Evolutionary conservation across 2,329 filamentous ascomycete species (phyloP).

Genomic region (Myotisia sp.): DNA sequence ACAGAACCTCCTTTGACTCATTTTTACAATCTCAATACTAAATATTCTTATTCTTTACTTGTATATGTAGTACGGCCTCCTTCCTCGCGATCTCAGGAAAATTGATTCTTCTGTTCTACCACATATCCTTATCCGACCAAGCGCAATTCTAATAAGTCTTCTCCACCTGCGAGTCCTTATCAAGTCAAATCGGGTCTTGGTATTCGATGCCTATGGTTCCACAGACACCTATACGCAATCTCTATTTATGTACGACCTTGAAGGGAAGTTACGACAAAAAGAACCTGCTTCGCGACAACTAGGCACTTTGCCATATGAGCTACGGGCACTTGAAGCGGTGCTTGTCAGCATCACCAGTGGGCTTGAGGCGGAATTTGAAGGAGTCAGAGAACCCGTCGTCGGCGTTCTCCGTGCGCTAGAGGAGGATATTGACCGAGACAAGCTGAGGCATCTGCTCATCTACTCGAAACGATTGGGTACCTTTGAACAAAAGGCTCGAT

Average conservation of each 20-base stretch:
- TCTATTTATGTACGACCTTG: conserved; percentile 93
- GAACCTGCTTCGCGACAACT: conserved; percentile 35
- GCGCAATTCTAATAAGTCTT: conserved; percentile 85
- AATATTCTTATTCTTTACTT: conserved; percentile 1
- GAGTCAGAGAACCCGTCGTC: conserved; percentile 82
- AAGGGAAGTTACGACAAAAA: conserved; percentile 81
- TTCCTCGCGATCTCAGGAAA: conserved; percentile 89
- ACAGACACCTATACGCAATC: conserved; percentile 91
- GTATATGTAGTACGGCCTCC: conserved; percentile 58
- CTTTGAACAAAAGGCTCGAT: conserved; percentile 90
- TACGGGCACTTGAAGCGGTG: conserved; percentile 87
- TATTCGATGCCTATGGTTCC: conserved; percentile 92
- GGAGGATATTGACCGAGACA: conserved; percentile 91
- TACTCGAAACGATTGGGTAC: conserved; percentile 91
- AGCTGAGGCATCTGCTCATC: conserved; percentile 77
- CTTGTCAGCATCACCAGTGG: conserved; percentile 85
- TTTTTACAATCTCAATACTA: not conserved
- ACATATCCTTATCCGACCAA: conserved; percentile 85
- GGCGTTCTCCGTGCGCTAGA: conserved; percentile 78
- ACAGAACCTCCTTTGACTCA: not conserved
- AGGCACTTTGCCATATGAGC: conserved; percentile 74
- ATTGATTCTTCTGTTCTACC: conserved; percentile 93
- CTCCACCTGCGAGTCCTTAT: conserved; percentile 93
- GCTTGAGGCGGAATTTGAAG: conserved; percentile 86
- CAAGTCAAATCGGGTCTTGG: conserved; percentile 81